Conservation (phyloP, 352 stramenopile genomes). For the Pythium pyrilobum region DNA sequence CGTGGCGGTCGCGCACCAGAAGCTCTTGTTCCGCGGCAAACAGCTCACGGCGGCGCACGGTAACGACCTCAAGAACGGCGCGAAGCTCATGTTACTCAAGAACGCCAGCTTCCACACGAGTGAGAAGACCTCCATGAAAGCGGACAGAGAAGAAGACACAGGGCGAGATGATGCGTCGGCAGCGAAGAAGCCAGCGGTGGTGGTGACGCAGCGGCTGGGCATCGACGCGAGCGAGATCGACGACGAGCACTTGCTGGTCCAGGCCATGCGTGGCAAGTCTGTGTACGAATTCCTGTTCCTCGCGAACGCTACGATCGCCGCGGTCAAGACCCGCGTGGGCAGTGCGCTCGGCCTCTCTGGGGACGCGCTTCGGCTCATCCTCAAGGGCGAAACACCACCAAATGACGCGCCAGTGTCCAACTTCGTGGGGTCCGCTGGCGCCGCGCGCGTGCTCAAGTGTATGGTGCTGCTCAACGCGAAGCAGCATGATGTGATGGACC, state of each 20-base stretch:
- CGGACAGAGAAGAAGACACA: no score
- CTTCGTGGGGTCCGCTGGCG: neutral
- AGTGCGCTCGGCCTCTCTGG: conserved; percentile 36
- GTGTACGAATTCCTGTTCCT: conserved; percentile 49
- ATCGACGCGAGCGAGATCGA: conserved; percentile 20
- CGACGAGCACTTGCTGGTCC: conserved; percentile 41
- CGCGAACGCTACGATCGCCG: conserved; percentile 21
- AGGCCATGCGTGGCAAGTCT: conserved; percentile 50
- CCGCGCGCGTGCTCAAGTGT: conserved; percentile 43
- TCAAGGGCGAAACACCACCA: conserved; percentile 57
- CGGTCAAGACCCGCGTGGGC: conserved; percentile 46
- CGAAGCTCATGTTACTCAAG: conserved; percentile 26
- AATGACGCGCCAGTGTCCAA: conserved; percentile 27
- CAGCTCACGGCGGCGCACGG: conserved; percentile 2
- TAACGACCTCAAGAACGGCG: conserved; percentile 20
- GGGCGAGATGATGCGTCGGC: no score
- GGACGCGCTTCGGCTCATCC: conserved; percentile 39
- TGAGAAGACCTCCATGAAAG: no score
- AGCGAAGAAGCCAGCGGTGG: no score
- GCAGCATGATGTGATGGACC: conserved; percentile 57
- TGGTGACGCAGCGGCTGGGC: conserved; percentile 6
- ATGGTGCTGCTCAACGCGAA: conserved; percentile 63
- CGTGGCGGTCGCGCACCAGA: conserved; percentile 39
- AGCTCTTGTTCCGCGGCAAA: conserved; percentile 47
- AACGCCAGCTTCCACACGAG: conserved; percentile 19